Percentiles rank a stretch among this genome's conserved stretches.
Conservation (phyloP, 1,139 yeast species). For the Pichia sp. region DNA sequence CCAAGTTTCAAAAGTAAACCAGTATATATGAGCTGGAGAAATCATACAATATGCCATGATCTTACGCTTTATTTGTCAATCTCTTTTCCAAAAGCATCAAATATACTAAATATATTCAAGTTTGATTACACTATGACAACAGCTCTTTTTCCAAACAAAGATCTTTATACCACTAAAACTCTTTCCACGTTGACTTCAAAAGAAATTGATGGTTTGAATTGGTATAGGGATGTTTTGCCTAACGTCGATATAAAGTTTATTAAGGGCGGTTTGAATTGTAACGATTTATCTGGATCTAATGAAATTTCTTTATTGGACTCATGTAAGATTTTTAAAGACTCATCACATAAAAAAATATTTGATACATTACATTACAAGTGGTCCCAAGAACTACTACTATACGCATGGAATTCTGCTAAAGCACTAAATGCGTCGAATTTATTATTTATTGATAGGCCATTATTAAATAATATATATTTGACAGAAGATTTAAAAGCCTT, state of each 20-base stretch:
- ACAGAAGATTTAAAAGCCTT: slow-evolving; percentile 2
- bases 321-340: background rate
- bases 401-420: background rate
- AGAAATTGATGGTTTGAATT: background rate
- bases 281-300: background rate
- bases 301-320: background rate
- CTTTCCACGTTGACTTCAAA: background rate
- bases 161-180: slow-evolving; percentile 5
- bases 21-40: background rate
- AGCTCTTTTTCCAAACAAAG: slow-evolving; percentile 5
- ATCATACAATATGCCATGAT: background rate
- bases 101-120: slow-evolving; percentile 7
- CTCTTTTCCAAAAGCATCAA: background rate
- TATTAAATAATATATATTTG: background rate
- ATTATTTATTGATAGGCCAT: slow-evolving; percentile 6
- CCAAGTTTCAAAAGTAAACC: background rate
- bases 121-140: slow-evolving; percentile 8
- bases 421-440: slow-evolving; percentile 1
- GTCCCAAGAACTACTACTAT: slow-evolving; percentile 2
- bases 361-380: slow-evolving; percentile 1
- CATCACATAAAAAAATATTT: background rate
- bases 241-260: background rate
- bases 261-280: background rate
- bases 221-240: slow-evolving; percentile 10
- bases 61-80: background rate